phyloP scores from a whole-genome alignment of 2,329 filamentous ascomycete genomes.

The Eutypella sp. region DNA sequence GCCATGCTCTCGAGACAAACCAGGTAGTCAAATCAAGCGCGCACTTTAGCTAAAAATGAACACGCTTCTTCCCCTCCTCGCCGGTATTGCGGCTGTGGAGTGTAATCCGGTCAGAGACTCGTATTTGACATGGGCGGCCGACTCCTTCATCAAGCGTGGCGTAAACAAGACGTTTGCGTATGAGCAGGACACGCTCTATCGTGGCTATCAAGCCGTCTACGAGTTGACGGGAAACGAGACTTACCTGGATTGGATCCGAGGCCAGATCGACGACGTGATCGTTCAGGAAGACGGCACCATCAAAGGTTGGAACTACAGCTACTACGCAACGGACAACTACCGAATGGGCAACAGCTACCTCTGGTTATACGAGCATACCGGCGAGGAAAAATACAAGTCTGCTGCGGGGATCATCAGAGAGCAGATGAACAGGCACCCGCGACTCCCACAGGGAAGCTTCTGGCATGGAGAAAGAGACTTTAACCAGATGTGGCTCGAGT shows the following conservation, averaged over 20 bases:
- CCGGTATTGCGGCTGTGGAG: not conserved
- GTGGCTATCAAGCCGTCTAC: slow-evolving; percentile 37
- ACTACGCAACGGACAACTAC: slow-evolving; percentile 44
- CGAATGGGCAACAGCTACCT: slow-evolving; percentile 45
- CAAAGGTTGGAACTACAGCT: slow-evolving; percentile 36
- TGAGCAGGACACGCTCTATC: slow-evolving; percentile 37
- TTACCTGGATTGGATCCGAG: slow-evolving; percentile 36
- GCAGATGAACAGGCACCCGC: slow-evolving; percentile 40
- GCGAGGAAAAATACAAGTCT: slow-evolving; percentile 39
- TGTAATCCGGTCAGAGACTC: not conserved
- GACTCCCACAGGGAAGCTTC: slow-evolving; percentile 44
- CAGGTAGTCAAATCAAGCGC: no score
- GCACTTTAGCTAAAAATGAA: not conserved
- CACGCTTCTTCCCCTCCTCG: not conserved
- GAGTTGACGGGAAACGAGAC: slow-evolving; percentile 34
- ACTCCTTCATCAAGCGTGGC: slow-evolving; percentile 35
- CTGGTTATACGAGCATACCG: slow-evolving; percentile 38
- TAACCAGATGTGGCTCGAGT: slow-evolving; percentile 42
- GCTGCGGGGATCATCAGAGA: slow-evolving; percentile 39
- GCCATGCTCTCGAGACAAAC: no score
- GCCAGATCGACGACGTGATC: slow-evolving; percentile 36
- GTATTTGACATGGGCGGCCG: slow-evolving; percentile 33
- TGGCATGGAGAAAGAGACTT: slow-evolving; percentile 40
- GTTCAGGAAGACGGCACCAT: slow-evolving; percentile 39
- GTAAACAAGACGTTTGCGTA: slow-evolving; percentile 34